Conservation (phyloP, 1,284 basidiomycete species). For the Apiotrichum laibachii region DNA sequence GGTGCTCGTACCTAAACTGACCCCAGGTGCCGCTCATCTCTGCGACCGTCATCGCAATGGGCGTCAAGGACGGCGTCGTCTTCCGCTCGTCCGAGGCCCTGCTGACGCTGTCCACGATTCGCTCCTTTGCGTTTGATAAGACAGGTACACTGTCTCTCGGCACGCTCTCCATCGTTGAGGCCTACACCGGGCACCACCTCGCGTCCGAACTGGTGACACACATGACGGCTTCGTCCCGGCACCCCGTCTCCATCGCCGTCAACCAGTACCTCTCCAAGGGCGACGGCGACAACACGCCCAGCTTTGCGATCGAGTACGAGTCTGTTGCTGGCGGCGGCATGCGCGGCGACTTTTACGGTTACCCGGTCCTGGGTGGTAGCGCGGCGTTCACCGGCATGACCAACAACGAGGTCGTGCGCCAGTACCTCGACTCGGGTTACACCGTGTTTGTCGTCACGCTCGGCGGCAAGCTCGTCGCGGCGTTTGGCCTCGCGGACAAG, state of each 20-base stretch:
- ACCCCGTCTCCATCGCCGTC: constrained; percentile 1
- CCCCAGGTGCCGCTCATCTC: constrained; percentile 10
- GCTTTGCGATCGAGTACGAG: neutral
- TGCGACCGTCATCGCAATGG: constrained; percentile 17
- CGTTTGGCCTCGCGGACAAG: constrained; percentile 3
- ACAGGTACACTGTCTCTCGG: constrained; percentile 50
- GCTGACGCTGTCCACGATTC: constrained; percentile 42
- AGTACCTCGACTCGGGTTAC: neutral
- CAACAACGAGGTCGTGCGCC: neutral
- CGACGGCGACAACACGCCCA: neutral
- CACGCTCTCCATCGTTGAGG: constrained; percentile 7
- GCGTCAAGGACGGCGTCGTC: constrained; percentile 18
- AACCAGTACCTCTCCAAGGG: constrained; percentile 1
- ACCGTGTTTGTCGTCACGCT: constrained; percentile 5
- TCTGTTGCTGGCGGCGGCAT: constrained; percentile 4
- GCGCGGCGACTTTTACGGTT: neutral
- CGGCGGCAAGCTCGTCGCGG: constrained; percentile 2
- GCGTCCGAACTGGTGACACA: neutral
- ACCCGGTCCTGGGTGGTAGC: constrained; percentile 3
- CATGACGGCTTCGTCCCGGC: neutral
- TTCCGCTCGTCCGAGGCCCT: constrained; percentile 34
- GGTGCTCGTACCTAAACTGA: neutral
- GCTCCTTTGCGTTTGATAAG: constrained; percentile 55
- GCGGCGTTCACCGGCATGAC: constrained; percentile 1
- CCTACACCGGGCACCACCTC: neutral